Evolutionary conservation across 1,284 basidiomycete genomes (phyloP).

Genomic region (Cutaneotrichosporon spelunceum): DNA sequence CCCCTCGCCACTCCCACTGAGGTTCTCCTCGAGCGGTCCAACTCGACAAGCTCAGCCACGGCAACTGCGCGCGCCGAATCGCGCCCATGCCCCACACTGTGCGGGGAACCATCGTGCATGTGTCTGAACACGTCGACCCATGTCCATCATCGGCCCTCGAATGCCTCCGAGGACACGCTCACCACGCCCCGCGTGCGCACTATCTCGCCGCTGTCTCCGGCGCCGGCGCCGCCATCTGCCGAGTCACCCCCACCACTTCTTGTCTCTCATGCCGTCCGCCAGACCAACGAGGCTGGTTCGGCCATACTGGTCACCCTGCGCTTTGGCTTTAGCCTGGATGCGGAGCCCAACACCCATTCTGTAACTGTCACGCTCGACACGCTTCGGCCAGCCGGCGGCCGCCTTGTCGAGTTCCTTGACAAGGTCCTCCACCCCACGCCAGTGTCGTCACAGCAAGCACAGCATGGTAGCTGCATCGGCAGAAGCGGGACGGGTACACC

Average conservation of each 20-base stretch:
- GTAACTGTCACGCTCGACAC: slow-evolving; percentile 32
- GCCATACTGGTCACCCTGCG: slow-evolving; percentile 28
- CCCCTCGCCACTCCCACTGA: neutral
- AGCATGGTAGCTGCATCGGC: slow-evolving; percentile 6
- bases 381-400: slow-evolving; percentile 25
- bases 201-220: neutral
- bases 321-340: slow-evolving; percentile 32
- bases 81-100: neutral
- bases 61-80: neutral
- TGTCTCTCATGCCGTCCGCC: slow-evolving; percentile 13
- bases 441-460: neutral
- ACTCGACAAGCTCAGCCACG: neutral
- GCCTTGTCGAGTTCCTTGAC: slow-evolving; percentile 27
- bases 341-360: slow-evolving; percentile 27
- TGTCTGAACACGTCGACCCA: slow-evolving; percentile 1
- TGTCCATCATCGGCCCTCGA: neutral
- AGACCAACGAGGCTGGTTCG: slow-evolving; percentile 4
- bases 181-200: neutral
- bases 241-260: slow-evolving; percentile 12
- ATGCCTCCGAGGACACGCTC: neutral
- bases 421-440: slow-evolving; percentile 10
- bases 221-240: neutral
- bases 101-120: slow-evolving; percentile 1
- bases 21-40: neutral
- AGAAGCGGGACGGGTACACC: neutral